A percentile compares a stretch with the other conserved stretches of the same genome.
These are phyloP conservation scores for Irpex sp. DNA, from an alignment of 1,284 basidiomycete genomes.

Conservation along the genomic window DNA sequence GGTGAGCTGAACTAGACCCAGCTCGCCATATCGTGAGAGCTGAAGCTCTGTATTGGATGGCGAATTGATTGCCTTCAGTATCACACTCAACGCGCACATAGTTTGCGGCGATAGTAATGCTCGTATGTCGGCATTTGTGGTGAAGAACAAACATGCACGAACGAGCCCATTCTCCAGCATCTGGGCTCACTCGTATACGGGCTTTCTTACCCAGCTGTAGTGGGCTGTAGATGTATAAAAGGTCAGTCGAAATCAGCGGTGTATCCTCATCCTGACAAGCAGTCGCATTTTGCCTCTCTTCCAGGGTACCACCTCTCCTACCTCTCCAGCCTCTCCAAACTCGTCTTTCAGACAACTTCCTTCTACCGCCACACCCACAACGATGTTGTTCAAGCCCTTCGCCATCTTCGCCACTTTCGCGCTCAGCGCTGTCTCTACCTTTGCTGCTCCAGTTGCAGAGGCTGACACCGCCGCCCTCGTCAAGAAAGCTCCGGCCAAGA, in stretches of 20 bases:
- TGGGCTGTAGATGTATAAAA: background rate
- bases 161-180: background rate
- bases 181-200: background rate
- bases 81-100: background rate
- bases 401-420: constrained; percentile 34
- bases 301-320: background rate
- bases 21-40: background rate
- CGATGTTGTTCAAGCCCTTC: constrained; percentile 17
- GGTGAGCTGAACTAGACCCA: background rate
- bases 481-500: constrained; percentile 13
- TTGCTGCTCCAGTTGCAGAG: constrained; percentile 15
- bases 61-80: background rate
- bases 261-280: background rate
- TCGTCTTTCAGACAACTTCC: background rate
- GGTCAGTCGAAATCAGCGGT: background rate
- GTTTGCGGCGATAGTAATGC: background rate
- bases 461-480: constrained; percentile 7
- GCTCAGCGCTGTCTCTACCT: constrained; percentile 24
- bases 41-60: background rate
- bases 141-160: background rate
- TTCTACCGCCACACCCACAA: background rate
- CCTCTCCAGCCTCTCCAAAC: background rate
- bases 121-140: background rate
- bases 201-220: background rate
- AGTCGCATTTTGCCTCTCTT: background rate